Evolutionary conservation across 202 grass and related monocot genomes (phyloP).

Genomic region (Saccharum hybrid): DNA sequence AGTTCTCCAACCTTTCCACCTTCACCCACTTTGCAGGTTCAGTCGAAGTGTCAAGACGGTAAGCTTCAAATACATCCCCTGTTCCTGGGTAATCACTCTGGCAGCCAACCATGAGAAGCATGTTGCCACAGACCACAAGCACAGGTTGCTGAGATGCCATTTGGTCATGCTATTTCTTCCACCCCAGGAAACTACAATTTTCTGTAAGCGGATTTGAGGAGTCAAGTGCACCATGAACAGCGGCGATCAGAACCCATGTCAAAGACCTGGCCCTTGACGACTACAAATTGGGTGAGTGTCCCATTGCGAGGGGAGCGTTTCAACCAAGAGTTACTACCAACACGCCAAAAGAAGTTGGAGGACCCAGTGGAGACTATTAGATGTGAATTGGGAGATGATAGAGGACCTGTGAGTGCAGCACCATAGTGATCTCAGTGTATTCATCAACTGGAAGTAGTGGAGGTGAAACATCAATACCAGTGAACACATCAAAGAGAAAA

Average conservation of each 20-base stretch:
- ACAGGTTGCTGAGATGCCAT: not conserved
- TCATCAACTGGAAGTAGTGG: not conserved
- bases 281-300: not conserved
- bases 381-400: constrained; percentile 26
- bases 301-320: not conserved
- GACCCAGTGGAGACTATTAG: not conserved
- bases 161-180: not conserved
- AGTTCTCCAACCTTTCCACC: not conserved
- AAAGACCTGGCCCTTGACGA: constrained; percentile 29
- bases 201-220: not conserved
- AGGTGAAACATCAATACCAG: not conserved
- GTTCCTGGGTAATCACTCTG: not conserved
- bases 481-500: constrained; percentile 48
- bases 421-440: not conserved
- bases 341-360: constrained; percentile 45
- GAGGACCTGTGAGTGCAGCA: constrained; percentile 29
- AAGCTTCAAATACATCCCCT: not conserved
- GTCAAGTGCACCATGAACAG: constrained; percentile 1
- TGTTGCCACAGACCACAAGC: not conserved
- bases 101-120: constrained; percentile 20
- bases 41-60: not conserved
- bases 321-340: constrained; percentile 26
- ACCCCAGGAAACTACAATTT: not conserved
- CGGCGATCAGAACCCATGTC: not conserved
- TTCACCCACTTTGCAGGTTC: constrained; percentile 28